Conservation (phyloP, 768 basidiomycete genomes). For the Chlorophyllum brunneum region DNA sequence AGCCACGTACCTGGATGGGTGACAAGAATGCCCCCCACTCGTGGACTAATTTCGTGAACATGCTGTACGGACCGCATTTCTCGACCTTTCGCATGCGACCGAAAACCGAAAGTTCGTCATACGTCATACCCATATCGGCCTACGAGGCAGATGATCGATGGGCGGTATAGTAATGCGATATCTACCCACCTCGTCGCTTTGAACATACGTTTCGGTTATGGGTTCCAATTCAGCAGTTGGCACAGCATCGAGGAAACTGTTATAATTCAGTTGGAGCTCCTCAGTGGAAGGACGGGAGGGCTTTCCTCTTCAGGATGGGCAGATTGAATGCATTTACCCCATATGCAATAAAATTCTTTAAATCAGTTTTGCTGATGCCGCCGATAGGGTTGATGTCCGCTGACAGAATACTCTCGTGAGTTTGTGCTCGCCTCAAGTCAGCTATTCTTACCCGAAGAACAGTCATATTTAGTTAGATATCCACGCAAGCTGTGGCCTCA, state of each 20-base stretch:
- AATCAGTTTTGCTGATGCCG: constrained; percentile 94
- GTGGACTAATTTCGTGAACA: constrained; percentile 91
- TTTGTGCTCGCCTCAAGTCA: not conserved
- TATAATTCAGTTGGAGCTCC: constrained; percentile 1
- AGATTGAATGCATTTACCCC: constrained; percentile 77
- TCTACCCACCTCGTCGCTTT: constrained; percentile 80
- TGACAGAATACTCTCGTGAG: constrained; percentile 28
- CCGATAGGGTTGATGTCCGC: constrained; percentile 99
- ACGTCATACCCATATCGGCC: constrained; percentile 99
- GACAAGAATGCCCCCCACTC: constrained; percentile 90
- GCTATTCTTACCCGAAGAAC: constrained; percentile 64
- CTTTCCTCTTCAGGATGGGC: constrained; percentile 75
- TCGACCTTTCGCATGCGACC: constrained; percentile 93
- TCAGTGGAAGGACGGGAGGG: not conserved
- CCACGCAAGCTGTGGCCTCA: constrained; percentile 71
- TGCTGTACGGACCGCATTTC: constrained; percentile 97
- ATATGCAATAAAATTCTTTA: constrained; percentile 93
- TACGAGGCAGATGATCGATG: constrained; percentile 24
- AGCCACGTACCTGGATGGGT: constrained; percentile 61
- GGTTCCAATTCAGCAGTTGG: constrained; percentile 98
- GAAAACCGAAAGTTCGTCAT: constrained; percentile 92
- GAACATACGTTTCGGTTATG: constrained; percentile 89
- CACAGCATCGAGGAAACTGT: constrained; percentile 84
- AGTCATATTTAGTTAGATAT: constrained; percentile 98
- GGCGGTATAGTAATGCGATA: not conserved